Conservation (phyloP, 768 basidiomycete genomes). For the Boletus speciosus region DNA sequence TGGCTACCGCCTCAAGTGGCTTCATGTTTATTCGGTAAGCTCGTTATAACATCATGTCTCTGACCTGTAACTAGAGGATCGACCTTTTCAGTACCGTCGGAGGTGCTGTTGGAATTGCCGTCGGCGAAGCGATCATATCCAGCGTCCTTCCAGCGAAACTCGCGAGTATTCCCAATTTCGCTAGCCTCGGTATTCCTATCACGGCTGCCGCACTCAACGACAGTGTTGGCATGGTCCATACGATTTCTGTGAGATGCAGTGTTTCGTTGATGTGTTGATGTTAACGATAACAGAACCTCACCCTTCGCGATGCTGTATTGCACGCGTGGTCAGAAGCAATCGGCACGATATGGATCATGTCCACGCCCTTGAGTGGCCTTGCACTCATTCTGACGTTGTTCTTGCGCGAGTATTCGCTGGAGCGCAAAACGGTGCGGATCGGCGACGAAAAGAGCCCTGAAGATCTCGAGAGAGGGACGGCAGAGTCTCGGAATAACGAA, state of each 20-base stretch:
- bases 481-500: not conserved
- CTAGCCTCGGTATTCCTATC: constrained; percentile 31
- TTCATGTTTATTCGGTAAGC: constrained; percentile 66
- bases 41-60: not conserved
- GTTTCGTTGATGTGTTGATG: not conserved
- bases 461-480: constrained; percentile 30
- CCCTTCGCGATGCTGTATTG: constrained; percentile 46
- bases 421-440: constrained; percentile 46
- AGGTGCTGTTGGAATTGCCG: constrained; percentile 71
- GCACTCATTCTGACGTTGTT: constrained; percentile 52
- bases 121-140: constrained; percentile 69
- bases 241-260: constrained; percentile 17
- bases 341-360: constrained; percentile 60
- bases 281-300: constrained; percentile 40
- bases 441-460: constrained; percentile 22
- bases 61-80: not conserved
- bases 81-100: constrained; percentile 53
- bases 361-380: constrained; percentile 53
- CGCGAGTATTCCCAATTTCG: constrained; percentile 30
- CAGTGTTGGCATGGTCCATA: constrained; percentile 42
- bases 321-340: constrained; percentile 67
- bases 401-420: constrained; percentile 57
- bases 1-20: constrained; percentile 76
- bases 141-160: constrained; percentile 44
- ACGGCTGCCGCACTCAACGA: constrained; percentile 43